Evolutionary conservation across 2,329 filamentous ascomycete species (phyloP), one percentile per base, ranked within the genome.

Genomic region (Sclerotinia borealis): DNA sequence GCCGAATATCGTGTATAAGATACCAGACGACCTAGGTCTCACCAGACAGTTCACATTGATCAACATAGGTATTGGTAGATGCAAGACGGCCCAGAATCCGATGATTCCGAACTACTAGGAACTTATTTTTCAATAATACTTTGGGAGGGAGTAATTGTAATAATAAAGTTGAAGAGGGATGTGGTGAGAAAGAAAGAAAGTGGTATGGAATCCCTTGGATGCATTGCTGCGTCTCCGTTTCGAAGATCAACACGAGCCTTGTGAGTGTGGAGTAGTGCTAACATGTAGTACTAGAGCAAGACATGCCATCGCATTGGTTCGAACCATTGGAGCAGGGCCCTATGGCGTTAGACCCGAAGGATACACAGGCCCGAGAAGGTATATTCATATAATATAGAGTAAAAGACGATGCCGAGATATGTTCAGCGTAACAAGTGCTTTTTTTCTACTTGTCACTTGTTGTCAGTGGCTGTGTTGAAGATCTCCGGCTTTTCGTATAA

Each of bases 191-290:
- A 27, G 29, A n/a, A n/a, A 25, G 31, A 54, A 43, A 19, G 15
- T 54, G n/a, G 29, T 15, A 22, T 25, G 29, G 29, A n/a, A n/a
- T n/a, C n/a, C n/a, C n/a, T n/a, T n/a, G n/a, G n/a, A n/a, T n/a
- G 29, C 25, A 48, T 19, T 49, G 11, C 27, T 56, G 59, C 36
- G 36, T 27, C 27, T 43, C 37, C 13, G 48, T 55, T 55, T 61
- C 49, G 39, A 56, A 62, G 50, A 56, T 29, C 29, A 19, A 48
- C 59, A 62, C 59, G 50, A 62, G 50, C 41, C 59, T 56, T 55
- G 59, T 56, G 41, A 54, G 22, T 56, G 49, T 62, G 59, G 50
- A 61, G 49, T 37, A 54, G 49, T 61, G 47, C 34, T 43, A 31
- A 48, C 22, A 49, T 51, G 34, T 37, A 25, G 36, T 17, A 29